Evolutionary conservation across 2,329 filamentous ascomycete species (phyloP), one percentile per base, ranked within the genome.

Genomic region (Davidsoniella neocaledoniae): DNA sequence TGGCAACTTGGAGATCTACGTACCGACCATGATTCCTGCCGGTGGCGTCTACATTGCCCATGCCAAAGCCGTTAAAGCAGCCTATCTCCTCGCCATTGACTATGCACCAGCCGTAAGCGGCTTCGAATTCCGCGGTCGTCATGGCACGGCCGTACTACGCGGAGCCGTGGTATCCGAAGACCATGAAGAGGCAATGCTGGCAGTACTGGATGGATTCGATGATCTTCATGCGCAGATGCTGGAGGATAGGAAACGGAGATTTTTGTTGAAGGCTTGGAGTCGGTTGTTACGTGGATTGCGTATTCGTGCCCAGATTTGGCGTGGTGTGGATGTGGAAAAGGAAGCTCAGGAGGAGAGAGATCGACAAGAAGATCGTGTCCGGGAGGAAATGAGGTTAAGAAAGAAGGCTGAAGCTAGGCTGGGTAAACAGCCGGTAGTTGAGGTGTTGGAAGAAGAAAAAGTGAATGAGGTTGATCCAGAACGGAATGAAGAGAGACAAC

Each of bases 1-100:
- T 62, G 87, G 87, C 9, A 98, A 98, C 59, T 81, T 96, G 53
- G 91, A 96, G 59, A 75, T 94, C 38, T 96, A 90, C 61, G 87
- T 94, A 9, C 81, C 86, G 0, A 86, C 79, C 54, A 96, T 98
- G 91, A 72, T 96, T 0, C 91, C 91, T 0, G 65, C 67, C 39
- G 90, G 91, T 0, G 88, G 85, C 1, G 73, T 78, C 2, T 86
- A 96, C 61, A 68, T 96, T 21, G 58, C 63, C 5, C 65, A 71
- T 52, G 66, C 73, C 43, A 58, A 81, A 46, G 81, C 84, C 1
- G 69, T 75, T 1, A 74, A 75, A 46, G 90, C 90, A 1, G 86
- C 87, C 0, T 77, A 74, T 51, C 66, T 88, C 1, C 63, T 95
- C 1, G 80, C 80, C 0, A 72, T 96, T 16, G 87, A 96, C 64